Evolutionary conservation across 345 rosid species (phyloP), one percentile per base, ranked within the genome.

Genomic region (Mercurialis annua): DNA sequence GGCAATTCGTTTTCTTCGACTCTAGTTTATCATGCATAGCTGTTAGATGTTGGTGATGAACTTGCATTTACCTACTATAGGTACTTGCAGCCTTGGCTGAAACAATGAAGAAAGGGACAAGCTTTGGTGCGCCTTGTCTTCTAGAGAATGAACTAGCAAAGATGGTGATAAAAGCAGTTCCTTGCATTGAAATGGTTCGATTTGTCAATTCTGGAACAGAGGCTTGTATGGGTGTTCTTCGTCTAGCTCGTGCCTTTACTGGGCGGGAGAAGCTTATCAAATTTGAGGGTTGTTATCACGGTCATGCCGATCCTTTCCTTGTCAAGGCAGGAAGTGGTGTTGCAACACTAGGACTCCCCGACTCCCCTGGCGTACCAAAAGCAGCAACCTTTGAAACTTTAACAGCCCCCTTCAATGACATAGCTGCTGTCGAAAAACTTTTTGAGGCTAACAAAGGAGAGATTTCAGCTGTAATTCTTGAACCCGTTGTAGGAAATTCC

Each of bases 61-160:
- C 49, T 64, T 12, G 57, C 60, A 36, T 65, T 23, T 80, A 48
- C 47, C 23, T 48, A 59, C 23, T 48, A 59, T 80, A 90, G 97
- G 92, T 94, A 46, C 88, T 94, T 17, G 92, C 85, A 10, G 97
- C 98, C 52, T 61, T 94, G 75, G 82, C 86, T 17, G 97, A 91
- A 81, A 89, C 96, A 31, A 89, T 91, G 96, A 86, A 91, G 81
- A 91, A 91, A 80, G 99, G 99, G 62, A 94, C 99, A 69, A 91
- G 99, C 84, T 93, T 93, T 82, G 98, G 98, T 26, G 98, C 97
- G 69, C 97, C 98, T 54, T 93, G 98, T 78, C 92, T 93, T 72
- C 81, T 86, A 31, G 97, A 93, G 87, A 93, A 93, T 78, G 81
- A 76, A 68, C 69, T 90, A 52, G 96, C 98, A 0, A 92, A 89